Evolutionary conservation across 2,329 filamentous ascomycete genomes (phyloP).

Genomic region (Fusarium sp.): DNA sequence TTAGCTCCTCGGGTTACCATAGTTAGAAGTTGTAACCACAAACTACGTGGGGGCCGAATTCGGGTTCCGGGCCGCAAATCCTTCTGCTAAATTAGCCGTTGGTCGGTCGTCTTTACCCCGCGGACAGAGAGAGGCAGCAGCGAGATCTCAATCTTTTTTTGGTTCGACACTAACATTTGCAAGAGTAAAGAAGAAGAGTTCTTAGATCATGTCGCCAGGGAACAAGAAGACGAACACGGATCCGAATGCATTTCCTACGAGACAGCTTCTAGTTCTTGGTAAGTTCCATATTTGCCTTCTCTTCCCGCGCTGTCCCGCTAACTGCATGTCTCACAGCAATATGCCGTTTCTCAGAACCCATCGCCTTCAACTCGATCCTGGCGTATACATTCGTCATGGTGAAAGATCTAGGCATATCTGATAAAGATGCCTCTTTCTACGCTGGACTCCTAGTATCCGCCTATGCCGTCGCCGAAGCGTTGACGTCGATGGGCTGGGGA

Average conservation of each 20-base stretch:
- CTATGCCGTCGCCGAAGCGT: slow-evolving; percentile 88
- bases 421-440: slow-evolving; percentile 80
- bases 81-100: not conserved
- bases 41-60: not conserved
- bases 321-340: slow-evolving; percentile 30
- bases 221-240: not conserved
- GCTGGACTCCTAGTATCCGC: slow-evolving; percentile 88
- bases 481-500: slow-evolving; percentile 77
- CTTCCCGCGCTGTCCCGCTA: not conserved
- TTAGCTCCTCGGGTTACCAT: not conserved
- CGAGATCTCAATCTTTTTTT: not conserved
- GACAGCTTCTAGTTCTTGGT: slow-evolving; percentile 18
- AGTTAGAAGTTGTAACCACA: not conserved
- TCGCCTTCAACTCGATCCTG: slow-evolving; percentile 90
- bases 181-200: not conserved
- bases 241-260: slow-evolving; percentile 14
- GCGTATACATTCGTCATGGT: slow-evolving; percentile 93
- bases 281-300: not conserved
- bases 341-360: slow-evolving; percentile 80
- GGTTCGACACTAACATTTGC: not conserved
- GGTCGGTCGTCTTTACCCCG: not conserved
- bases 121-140: not conserved
- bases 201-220: not conserved
- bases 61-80: slow-evolving; percentile 7
- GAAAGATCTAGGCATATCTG: slow-evolving; percentile 78